Conservation (phyloP, 2,329 filamentous ascomycete species). For the Blastomyces parvus region DNA sequence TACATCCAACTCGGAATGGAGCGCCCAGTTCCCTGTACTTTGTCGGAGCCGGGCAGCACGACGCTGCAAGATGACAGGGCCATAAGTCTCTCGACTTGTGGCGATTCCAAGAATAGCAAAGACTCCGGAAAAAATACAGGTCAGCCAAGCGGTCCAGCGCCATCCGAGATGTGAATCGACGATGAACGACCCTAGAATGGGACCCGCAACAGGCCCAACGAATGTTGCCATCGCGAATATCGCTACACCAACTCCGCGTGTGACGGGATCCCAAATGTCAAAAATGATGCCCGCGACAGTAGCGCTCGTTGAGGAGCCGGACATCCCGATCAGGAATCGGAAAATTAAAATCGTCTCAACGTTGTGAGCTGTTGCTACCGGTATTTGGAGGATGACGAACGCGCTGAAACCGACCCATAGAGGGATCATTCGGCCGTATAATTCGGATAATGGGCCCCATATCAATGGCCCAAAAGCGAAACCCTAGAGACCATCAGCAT, state of each 20-base stretch:
- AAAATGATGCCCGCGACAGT: constrained; percentile 43
- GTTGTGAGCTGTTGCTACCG: constrained; percentile 46
- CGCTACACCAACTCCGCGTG: constrained; percentile 39
- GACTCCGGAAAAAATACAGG: constrained; percentile 39
- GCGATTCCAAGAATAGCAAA: constrained; percentile 38
- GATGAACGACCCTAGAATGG: constrained; percentile 44
- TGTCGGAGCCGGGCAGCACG: constrained; percentile 42
- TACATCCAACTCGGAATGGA: constrained; percentile 40
- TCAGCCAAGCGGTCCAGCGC: constrained; percentile 51
- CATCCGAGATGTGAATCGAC: constrained; percentile 43
- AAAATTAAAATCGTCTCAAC: constrained; percentile 46
- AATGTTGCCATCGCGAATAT: constrained; percentile 41
- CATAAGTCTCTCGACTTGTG: constrained; percentile 45
- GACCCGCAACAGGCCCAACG: constrained; percentile 41
- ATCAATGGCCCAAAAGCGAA: constrained; percentile 33
- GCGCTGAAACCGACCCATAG: constrained; percentile 41
- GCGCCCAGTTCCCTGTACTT: constrained; percentile 40
- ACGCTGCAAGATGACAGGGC: constrained; percentile 39
- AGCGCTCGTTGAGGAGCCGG: constrained; percentile 43
- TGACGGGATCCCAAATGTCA: constrained; percentile 42
- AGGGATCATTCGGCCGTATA: constrained; percentile 43
- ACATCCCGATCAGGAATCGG: constrained; percentile 46
- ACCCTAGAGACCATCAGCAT: constrained; percentile 19
- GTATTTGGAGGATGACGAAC: constrained; percentile 48
- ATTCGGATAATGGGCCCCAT: constrained; percentile 39